Base-by-base conservation (phyloP, 2,329 filamentous ascomycete species). In the Fusarium chlamydosporum region DNA sequence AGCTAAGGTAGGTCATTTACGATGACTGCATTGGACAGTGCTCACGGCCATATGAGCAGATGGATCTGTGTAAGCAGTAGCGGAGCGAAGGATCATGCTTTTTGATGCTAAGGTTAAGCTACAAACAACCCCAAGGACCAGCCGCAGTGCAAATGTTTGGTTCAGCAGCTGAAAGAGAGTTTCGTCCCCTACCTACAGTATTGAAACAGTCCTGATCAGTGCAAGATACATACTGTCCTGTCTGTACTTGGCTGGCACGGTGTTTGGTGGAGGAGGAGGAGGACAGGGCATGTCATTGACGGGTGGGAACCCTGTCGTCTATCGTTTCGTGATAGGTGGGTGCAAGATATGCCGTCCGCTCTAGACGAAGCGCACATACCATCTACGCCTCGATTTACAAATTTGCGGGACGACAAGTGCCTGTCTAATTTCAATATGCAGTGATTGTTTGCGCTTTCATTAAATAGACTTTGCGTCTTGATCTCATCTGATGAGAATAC, bases 301-400 rank as follows among this genome's bases (percentile, higher is more conserved):
- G 34, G 27, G 37, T 51, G 52, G 29, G 15, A 55, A 56, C 68
- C 68, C 47, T 71, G 68, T 66, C 68, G 38, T 31, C 43, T 56
- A 42, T 59, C 63, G 67, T 65, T 52, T 52, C 56, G 51, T 74
- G 72, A 74, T 74, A 74, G 72, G 72, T 74, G 72, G 72, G 72
- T 60, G 72, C 65, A 68, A 74, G 67, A 74, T 74, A 73, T 74
- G 72, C 72, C 72, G 72, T 74, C 58, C 63, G 57, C 56, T 69
- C n/a, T 51, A 62, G 40, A 46, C 67, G 65, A 68, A 50, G 56
- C 34, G 53, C 52, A 70, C 67, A 67, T 64, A 52, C 66, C 66
- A 67, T 62, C 12, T 18, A 46, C 61, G 56, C 62, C 67, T 70
- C 53, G 48, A 67, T 67, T 53, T 53, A 60, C 18, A 53, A 69